A percentile compares a stretch with the other conserved stretches of the same genome.
Conservation (phyloP, 1,139 yeast species). For the Kodamaea sp. region DNA sequence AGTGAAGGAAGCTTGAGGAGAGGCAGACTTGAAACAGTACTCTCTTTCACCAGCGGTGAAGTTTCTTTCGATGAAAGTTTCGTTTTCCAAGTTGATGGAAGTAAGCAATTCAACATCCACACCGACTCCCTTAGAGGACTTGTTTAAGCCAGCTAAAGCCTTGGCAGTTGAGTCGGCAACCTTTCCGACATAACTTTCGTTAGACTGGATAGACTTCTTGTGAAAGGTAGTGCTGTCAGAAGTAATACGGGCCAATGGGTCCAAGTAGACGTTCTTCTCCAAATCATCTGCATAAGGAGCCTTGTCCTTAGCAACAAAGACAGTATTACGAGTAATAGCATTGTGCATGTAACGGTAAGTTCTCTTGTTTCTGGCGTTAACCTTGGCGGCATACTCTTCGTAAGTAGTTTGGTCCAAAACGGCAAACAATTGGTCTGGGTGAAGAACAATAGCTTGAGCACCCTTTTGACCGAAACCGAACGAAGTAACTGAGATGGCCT, state of each 20-base stretch:
- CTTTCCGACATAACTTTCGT: conserved; percentile 35
- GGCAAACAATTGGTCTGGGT: conserved; percentile 91
- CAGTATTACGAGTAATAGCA: conserved; percentile 86
- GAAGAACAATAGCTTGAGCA: conserved; percentile 89
- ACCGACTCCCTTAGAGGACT: conserved; percentile 76
- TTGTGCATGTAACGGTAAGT: conserved; percentile 96
- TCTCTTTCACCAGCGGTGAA: conserved; percentile 78
- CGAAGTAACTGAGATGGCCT: conserved; percentile 95
- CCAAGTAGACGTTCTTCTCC: conserved; percentile 89
- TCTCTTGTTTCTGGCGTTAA: conserved; percentile 77
- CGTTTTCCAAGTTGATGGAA: conserved; percentile 79
- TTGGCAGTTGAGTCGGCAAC: conserved; percentile 48
- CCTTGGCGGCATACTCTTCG: conserved; percentile 68
- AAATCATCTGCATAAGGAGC: conserved; percentile 89
- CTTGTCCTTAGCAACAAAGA: conserved; percentile 91
- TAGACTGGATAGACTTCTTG: conserved; percentile 40
- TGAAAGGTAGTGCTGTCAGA: conserved; percentile 52
- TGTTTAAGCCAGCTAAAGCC: conserved; percentile 49
- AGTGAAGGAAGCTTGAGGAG: conserved; percentile 87
- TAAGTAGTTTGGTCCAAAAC: conserved; percentile 72
- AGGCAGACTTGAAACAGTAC: conserved; percentile 73
- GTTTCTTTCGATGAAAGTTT: conserved; percentile 88
- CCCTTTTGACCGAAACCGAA: conserved; percentile 99
- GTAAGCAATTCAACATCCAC: conserved; percentile 93
- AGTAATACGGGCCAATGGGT: conserved; percentile 88